These are phyloP conservation scores for Mrakiaceae sp. DNA, from an alignment of 1,284 basidiomycete species.

Conservation along the genomic window DNA sequence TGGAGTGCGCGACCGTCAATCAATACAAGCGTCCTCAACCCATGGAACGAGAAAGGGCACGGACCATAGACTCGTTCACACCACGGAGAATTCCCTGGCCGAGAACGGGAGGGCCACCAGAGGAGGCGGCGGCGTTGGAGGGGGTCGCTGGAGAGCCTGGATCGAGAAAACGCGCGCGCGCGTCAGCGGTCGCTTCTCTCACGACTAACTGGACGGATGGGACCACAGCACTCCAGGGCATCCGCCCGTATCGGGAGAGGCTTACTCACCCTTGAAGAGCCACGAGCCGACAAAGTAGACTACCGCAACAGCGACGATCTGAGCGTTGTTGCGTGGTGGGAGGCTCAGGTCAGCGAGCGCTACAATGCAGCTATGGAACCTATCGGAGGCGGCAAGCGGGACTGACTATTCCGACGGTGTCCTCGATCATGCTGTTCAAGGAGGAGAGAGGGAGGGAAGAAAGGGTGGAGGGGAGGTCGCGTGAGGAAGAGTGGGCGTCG, in stretches of 20 bases:
- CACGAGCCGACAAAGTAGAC: constrained; percentile 11
- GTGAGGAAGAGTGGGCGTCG: no score
- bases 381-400: neutral
- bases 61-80: constrained; percentile 10
- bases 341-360: neutral
- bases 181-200: neutral
- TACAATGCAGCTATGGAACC: neutral
- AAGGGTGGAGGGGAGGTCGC: no score
- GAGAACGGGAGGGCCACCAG: constrained; percentile 4
- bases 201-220: neutral
- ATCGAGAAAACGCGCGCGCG: neutral
- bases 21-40: neutral
- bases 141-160: neutral
- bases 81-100: constrained; percentile 12
- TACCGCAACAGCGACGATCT: constrained; percentile 13
- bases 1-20: constrained; percentile 8
- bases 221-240: neutral
- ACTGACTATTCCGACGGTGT: constrained; percentile 13
- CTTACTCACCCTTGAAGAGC: constrained; percentile 3
- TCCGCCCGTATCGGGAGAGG: neutral
- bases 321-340: neutral
- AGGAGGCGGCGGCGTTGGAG: neutral
- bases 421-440: constrained; percentile 2
- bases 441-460: no score
- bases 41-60: neutral